Percentiles rank a stretch among this genome's conserved stretches.
phyloP scores from a whole-genome alignment of 768 basidiomycete species.

The Mycena epipterygia region DNA sequence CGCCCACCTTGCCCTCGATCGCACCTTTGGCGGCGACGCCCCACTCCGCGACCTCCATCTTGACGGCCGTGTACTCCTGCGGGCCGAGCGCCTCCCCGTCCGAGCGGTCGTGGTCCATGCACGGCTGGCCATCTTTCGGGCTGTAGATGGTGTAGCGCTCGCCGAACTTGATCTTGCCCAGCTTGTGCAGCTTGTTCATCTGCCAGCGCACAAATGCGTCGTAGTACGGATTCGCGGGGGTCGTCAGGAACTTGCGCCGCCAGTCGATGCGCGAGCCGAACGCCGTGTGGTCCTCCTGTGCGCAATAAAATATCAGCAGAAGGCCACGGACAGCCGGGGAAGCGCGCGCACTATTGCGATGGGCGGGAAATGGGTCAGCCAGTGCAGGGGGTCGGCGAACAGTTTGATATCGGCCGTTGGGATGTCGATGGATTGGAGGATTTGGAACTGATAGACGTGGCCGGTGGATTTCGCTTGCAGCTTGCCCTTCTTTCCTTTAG shows the following conservation, averaged over 20 bases:
- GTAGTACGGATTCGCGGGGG: conserved; percentile 96
- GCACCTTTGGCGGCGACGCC: conserved; percentile 73
- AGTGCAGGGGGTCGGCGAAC: conserved; percentile 95
- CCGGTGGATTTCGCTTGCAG: conserved; percentile 94
- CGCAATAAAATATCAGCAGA: background rate
- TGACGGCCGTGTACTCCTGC: conserved; percentile 94
- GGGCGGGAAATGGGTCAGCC: conserved; percentile 96
- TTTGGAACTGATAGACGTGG: conserved; percentile 97
- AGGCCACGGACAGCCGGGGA: background rate
- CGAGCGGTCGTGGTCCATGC: conserved; percentile 99
- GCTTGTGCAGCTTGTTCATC: conserved; percentile 88
- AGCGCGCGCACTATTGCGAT: conserved; percentile 80
- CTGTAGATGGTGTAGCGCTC: conserved; percentile 99
- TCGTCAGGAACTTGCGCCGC: conserved; percentile 95
- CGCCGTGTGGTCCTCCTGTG: conserved; percentile 76
- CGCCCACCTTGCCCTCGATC: conserved; percentile 78
- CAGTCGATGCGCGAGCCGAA: conserved; percentile 98
- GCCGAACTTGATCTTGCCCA: conserved; percentile 97
- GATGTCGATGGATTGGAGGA: conserved; percentile 94
- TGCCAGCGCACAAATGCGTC: conserved; percentile 99
- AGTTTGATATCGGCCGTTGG: conserved; percentile 92
- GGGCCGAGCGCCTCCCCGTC: conserved; percentile 96
- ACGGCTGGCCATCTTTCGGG: conserved; percentile 98
- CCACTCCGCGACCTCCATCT: conserved; percentile 94
- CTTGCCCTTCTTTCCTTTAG: conserved; percentile 97